Evolutionary conservation across 2,329 filamentous ascomycete species (phyloP).

Genomic region (Juglanconis sp.): DNA sequence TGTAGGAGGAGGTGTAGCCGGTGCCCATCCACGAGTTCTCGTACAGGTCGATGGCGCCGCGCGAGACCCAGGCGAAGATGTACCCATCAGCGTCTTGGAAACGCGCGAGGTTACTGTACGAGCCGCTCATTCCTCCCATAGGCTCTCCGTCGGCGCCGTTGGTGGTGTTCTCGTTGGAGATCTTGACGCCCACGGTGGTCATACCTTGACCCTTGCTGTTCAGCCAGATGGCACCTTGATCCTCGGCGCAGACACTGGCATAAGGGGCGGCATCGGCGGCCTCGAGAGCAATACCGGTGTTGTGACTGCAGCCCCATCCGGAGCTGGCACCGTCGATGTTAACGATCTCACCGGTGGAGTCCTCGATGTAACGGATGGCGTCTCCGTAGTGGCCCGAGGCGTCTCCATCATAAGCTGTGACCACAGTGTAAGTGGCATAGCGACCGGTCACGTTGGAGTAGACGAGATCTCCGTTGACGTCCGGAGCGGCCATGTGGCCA

Average conservation of each 20-base stretch:
- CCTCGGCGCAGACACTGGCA: constrained; percentile 57
- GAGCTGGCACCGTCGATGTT: constrained; percentile 51
- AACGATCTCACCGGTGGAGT: constrained; percentile 45
- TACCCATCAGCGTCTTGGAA: constrained; percentile 51
- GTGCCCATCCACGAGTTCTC: constrained; percentile 56
- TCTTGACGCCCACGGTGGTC: constrained; percentile 50
- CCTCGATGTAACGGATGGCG: constrained; percentile 41
- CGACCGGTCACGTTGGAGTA: constrained; percentile 53
- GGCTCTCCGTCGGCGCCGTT: constrained; percentile 57
- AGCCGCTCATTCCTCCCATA: constrained; percentile 62
- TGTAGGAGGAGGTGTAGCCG: constrained; percentile 49
- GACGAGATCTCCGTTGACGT: constrained; percentile 61
- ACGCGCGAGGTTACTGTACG: constrained; percentile 54
- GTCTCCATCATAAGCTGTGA: constrained; percentile 53
- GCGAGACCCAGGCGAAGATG: constrained; percentile 62
- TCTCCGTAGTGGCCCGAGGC: constrained; percentile 58
- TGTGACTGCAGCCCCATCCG: constrained; percentile 61
- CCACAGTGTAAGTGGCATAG: constrained; percentile 61
- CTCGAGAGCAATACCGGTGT: constrained; percentile 63
- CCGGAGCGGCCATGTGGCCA: constrained; percentile 46
- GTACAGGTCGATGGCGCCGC: constrained; percentile 53
- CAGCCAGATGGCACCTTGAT: constrained; percentile 62
- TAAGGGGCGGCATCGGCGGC: constrained; percentile 56
- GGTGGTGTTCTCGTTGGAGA: constrained; percentile 60
- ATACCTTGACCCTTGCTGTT: constrained; percentile 59